Base-by-base conservation (phyloP, 2,329 filamentous ascomycete genomes). In the Fusarium sp. region DNA sequence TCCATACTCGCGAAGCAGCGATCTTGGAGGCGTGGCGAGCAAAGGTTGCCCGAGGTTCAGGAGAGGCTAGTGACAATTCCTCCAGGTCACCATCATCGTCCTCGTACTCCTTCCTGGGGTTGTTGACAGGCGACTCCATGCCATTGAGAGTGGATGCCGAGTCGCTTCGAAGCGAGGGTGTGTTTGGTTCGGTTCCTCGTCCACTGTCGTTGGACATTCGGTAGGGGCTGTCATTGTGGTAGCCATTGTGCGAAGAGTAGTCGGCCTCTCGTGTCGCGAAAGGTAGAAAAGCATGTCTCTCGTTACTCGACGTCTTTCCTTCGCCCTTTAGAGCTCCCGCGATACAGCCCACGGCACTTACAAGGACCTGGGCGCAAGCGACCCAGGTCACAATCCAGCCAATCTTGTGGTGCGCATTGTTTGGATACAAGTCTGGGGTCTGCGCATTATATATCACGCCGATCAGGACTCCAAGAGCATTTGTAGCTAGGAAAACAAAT, bases 341-440 rank as follows among this genome's bases (percentile, higher is more conserved):
- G 69, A 93, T 89, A 46, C 87, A 84, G 59, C 91, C 90, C 52
- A 94, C 83, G 61, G 94, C 80, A 54, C 90, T 89, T 79, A 97
- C 85, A 43, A 92, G 77, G 21, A 92, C 87, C 83, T 97, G 96
- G 1, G 88, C 90, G 59, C 86, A 87, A 16, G 93, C 86, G 8
- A 95, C 85, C 86, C 90, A 93, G 6, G 93, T 96, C 35, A 92
- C 87, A 46, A 94, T 86, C 96, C 96, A 98, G 61, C 95, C 95
- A 47, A 96, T 88, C 81, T 93, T 95, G 84, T 95, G 91, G 81
- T 98, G 95, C n/a, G 92, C 89, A 79, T 97, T 97, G 79, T 93
- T 92, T 37, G 91, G 91, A 80, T 97, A 98, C 28, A 98, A 85
- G 79, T 97, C 94, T 2, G 95, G 94, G 0, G 94, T 97, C 72